Evolutionary conservation across 2,329 filamentous ascomycete species (phyloP).

Genomic region (Erysiphe pulchra): DNA sequence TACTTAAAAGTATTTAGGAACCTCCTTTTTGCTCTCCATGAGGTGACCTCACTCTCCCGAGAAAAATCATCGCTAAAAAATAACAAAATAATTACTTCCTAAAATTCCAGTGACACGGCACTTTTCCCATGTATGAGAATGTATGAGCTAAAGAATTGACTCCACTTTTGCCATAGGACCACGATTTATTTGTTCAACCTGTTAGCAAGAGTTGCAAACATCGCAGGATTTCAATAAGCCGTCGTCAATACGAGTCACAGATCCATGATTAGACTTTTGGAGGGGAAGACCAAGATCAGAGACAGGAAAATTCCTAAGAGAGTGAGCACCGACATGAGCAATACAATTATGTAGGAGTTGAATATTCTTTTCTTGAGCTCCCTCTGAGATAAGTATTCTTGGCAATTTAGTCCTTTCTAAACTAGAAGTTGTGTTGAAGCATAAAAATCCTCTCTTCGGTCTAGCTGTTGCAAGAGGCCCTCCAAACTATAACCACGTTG

Average conservation of each 20-base stretch:
- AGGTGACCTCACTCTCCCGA: not conserved
- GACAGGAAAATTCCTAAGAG: not conserved
- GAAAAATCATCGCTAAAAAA: not conserved
- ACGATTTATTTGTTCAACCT: not conserved
- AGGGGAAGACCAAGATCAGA: not conserved
- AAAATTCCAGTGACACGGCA: not conserved
- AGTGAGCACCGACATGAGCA: not conserved
- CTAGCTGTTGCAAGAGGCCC: not conserved
- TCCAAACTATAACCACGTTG: too few relatives aligned
- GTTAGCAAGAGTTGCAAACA: not conserved
- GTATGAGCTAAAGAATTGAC: not conserved
- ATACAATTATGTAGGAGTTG: constrained; percentile 2
- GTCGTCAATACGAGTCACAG: too few relatives aligned
- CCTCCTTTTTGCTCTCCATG: not conserved
- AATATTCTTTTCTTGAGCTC: not conserved
- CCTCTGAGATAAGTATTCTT: not conserved
- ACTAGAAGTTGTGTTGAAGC: not conserved
- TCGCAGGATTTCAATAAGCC: not conserved
- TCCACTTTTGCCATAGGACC: too few relatives aligned
- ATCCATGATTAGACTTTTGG: too few relatives aligned
- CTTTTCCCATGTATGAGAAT: not conserved
- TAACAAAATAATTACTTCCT: not conserved
- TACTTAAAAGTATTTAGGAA: not conserved
- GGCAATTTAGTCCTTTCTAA: too few relatives aligned
- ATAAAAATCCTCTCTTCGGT: not conserved